phyloP scores from a whole-genome alignment of 2,329 filamentous ascomycete genomes.

The Aspergillus ibericus region DNA sequence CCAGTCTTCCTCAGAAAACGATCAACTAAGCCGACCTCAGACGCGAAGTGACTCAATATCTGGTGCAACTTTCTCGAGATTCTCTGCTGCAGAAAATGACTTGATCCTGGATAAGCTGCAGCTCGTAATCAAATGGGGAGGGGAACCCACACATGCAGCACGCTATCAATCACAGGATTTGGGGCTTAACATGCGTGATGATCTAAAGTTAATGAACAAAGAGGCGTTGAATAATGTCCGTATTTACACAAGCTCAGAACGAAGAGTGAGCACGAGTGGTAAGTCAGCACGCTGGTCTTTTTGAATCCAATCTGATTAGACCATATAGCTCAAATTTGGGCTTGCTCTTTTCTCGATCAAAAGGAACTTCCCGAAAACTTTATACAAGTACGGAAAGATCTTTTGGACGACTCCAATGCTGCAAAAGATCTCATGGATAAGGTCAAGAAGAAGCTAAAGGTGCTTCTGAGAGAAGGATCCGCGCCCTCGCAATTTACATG shows the following conservation, averaged over 20 bases:
- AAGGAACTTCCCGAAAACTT: constrained; percentile 83
- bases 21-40: constrained; percentile 49
- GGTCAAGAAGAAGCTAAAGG: constrained; percentile 98
- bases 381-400: constrained; percentile 88
- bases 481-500: constrained; percentile 96
- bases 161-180: constrained; percentile 95
- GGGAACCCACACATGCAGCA: constrained; percentile 95
- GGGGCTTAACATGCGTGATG: constrained; percentile 92
- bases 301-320: constrained; percentile 12
- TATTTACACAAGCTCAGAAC: constrained; percentile 93
- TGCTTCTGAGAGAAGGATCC: constrained; percentile 85
- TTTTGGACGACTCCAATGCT: constrained; percentile 95
- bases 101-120: constrained; percentile 94
- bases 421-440: constrained; percentile 99
- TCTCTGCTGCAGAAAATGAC: constrained; percentile 89
- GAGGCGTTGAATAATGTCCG: constrained; percentile 90
- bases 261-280: constrained; percentile 85
- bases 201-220: constrained; percentile 86
- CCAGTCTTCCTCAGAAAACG: constrained; percentile 26
- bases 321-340: constrained; percentile 79
- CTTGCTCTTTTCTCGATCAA: constrained; percentile 80
- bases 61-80: constrained; percentile 87
- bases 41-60: constrained; percentile 80
- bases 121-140: constrained; percentile 98
- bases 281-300: constrained; percentile 23